Evolutionary conservation across 352 stramenopile species (phyloP).

Genomic region (Phytophthora multivora): DNA sequence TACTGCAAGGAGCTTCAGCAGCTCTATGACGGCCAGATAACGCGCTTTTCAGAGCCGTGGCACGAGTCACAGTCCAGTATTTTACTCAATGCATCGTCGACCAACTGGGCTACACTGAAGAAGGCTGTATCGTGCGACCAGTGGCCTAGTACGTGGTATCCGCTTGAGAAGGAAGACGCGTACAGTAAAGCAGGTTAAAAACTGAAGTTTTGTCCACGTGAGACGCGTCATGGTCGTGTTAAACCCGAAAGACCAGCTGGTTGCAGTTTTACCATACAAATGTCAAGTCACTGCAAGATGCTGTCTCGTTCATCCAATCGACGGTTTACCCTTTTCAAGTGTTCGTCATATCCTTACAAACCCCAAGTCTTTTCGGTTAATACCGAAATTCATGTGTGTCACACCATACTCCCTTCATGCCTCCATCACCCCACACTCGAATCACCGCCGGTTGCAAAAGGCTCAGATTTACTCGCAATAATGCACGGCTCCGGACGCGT

Average conservation of each 20-base stretch:
- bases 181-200: neutral
- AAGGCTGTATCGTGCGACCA: too few relatives aligned
- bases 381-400: neutral
- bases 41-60: too few relatives aligned
- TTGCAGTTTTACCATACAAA: constrained; percentile 12
- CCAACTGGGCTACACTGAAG: too few relatives aligned
- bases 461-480: constrained; percentile 1
- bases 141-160: too few relatives aligned
- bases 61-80: too few relatives aligned
- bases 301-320: constrained; percentile 20
- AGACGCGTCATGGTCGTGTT: constrained; percentile 15
- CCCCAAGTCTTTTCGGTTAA: neutral
- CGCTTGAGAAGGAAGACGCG: too few relatives aligned
- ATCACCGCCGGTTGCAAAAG: constrained; percentile 27
- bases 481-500: constrained; percentile 44
- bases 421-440: constrained; percentile 1
- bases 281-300: constrained; percentile 7
- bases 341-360: constrained; percentile 7
- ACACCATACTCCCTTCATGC: neutral
- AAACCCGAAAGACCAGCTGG: constrained; percentile 7
- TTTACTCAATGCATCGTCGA: too few relatives aligned
- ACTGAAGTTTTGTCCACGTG: constrained; percentile 17
- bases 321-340: constrained; percentile 4
- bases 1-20: too few relatives aligned
- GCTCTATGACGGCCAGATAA: too few relatives aligned